Base-by-base conservation (phyloP, 768 basidiomycete genomes). In the Cyathus striatus region DNA sequence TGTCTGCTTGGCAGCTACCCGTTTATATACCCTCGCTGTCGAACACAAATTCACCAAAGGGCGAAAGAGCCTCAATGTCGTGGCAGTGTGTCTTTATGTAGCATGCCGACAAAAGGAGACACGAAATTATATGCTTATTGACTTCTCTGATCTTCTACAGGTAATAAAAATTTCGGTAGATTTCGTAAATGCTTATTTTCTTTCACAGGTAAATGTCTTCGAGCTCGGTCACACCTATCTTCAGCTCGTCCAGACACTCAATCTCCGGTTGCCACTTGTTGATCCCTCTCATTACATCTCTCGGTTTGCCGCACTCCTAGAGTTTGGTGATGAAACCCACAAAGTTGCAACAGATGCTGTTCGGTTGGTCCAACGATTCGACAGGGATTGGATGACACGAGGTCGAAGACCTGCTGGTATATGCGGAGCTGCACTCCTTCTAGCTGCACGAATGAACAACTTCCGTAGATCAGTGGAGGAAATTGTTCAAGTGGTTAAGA, bases 391-490 rank as follows among this genome's bases (percentile, higher is more conserved):
- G 96, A 94, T 99, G 79, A 86, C 90, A 12, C 84, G 85, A 27
- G 96, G 96, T 12, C 82, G 96, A 17, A 79, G 96, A 5, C 96
- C 96, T 0, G 92, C 96, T 0, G 96, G 96, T 17, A 94, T 99
- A 47, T 99, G 96, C 57, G 96, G 96, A 23, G 96, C 96, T 0
- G 92, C 90, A 21, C 76, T 98, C 22, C 75, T 98, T 30, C 79
- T 99, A 13, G 96, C 96, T 0, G 96, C 93, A 23, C 82, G 96
- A 20, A 98, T 99, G 96, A 97, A 95, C 67, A 96, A 96, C 62
- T 98, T 95, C 57, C 72, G 94, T 33, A 73, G 96, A 36, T 90
- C 86, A 20, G 75, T 97, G 9, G 89, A 94, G 57, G 96, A 99
- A 63, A 88, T 99, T 37, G 93, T 97, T 16, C 96, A 99, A 58